These are phyloP conservation scores for Lichtheimia ornata DNA, from an alignment of 371 early-diverging fungal species.

Conservation along the genomic window DNA sequence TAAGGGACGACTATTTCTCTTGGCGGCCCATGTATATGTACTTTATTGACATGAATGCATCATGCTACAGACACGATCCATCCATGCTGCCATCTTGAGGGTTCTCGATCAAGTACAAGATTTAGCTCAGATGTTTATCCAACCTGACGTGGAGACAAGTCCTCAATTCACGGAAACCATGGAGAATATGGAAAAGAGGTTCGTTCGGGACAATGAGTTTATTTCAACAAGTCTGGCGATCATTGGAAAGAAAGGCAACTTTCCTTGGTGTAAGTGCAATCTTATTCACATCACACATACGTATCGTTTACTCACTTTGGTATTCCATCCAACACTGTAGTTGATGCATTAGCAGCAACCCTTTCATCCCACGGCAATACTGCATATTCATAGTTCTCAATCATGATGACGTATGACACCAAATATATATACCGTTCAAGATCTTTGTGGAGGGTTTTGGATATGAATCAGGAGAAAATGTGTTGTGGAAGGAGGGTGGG, in stretches of 20 bases:
- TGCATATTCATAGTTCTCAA: too few species aligned
- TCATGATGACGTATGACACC: too few species aligned
- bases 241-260: conserved; percentile 38
- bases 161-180: background rate
- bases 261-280: conserved; percentile 46
- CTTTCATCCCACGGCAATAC: too few species aligned
- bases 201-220: conserved; percentile 36
- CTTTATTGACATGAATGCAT: background rate
- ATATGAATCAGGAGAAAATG: too few species aligned
- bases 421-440: too few species aligned
- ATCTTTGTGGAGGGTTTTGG: too few species aligned
- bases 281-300: too few species aligned
- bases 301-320: too few species aligned
- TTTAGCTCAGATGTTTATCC: conserved; percentile 21
- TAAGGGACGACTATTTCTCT: conserved; percentile 4
- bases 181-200: conserved; percentile 36
- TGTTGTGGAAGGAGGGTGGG: too few species aligned
- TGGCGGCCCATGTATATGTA: background rate
- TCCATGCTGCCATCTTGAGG: conserved; percentile 32
- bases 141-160: background rate
- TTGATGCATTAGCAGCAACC: too few species aligned
- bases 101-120: conserved; percentile 39
- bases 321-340: too few species aligned
- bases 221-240: conserved; percentile 35
- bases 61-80: conserved; percentile 23